phyloP scores from a whole-genome alignment of 2,329 filamentous ascomycete genomes.

The Madurella fahalii region DNA sequence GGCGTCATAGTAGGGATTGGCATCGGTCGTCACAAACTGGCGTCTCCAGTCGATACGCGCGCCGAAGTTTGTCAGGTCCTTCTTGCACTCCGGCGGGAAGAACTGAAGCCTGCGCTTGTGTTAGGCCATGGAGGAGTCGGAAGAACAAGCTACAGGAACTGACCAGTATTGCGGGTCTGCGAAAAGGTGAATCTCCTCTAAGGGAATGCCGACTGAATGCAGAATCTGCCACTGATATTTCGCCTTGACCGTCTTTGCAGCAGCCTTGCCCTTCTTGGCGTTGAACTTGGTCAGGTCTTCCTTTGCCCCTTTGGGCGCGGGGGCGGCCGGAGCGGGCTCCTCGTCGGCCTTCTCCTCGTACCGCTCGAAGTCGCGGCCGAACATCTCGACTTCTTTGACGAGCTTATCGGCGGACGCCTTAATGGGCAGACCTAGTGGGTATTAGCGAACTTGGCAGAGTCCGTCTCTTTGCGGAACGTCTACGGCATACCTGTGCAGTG shows the following conservation, averaged over 20 bases:
- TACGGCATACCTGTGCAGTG: constrained; percentile 70
- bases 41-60: constrained; percentile 89
- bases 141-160: not conserved
- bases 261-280: constrained; percentile 88
- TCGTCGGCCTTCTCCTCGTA: constrained; percentile 58
- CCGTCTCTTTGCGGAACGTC: not conserved
- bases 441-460: not conserved
- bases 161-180: constrained; percentile 63
- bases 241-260: constrained; percentile 82
- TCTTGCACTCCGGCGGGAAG: constrained; percentile 78
- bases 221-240: constrained; percentile 96
- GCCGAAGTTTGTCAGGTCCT: constrained; percentile 79
- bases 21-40: constrained; percentile 90
- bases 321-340: constrained; percentile 47
- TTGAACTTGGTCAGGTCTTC: constrained; percentile 88
- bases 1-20: constrained; percentile 93
- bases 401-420: constrained; percentile 97
- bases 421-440: constrained; percentile 67
- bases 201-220: constrained; percentile 79
- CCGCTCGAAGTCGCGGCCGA: constrained; percentile 78
- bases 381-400: constrained; percentile 80
- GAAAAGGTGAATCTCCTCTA: constrained; percentile 88
- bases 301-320: constrained; percentile 60
- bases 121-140: not conserved
- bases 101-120: constrained; percentile 59